Conservation (phyloP, 1,284 basidiomycete species). For the Hypsizygus ulmarius region DNA sequence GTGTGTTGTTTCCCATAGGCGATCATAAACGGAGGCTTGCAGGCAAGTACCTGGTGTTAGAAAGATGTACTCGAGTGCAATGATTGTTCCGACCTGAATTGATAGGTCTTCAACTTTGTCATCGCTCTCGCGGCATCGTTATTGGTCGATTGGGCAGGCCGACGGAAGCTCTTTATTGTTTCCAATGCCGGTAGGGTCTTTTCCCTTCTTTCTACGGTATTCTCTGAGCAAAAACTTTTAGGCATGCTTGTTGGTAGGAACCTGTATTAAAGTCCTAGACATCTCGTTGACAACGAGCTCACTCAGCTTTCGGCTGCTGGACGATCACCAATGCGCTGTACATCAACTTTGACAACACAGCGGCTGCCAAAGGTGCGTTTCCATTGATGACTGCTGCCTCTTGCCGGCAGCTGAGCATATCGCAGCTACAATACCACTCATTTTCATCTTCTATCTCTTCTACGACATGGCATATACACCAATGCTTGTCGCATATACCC, state of each 20-base stretch:
- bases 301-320: constrained; percentile 54
- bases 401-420: background rate
- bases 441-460: constrained; percentile 69
- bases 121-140: constrained; percentile 55
- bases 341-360: constrained; percentile 41
- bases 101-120: constrained; percentile 51
- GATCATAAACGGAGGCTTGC: constrained; percentile 60
- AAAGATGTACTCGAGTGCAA: background rate
- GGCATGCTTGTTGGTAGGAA: constrained; percentile 60
- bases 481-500: constrained; percentile 59
- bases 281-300: background rate
- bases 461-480: constrained; percentile 69
- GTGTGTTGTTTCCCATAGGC: constrained; percentile 25
- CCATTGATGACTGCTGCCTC: background rate
- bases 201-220: background rate
- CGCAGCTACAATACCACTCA: constrained; percentile 62
- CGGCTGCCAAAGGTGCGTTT: constrained; percentile 51
- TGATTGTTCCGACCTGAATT: background rate
- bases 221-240: background rate
- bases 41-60: constrained; percentile 32
- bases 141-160: constrained; percentile 58
- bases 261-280: background rate
- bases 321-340: constrained; percentile 60
- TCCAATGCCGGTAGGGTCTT: constrained; percentile 45
- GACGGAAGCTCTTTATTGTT: constrained; percentile 59